phyloP scores from a whole-genome alignment of 73 alveolate genomes.

The Vitrella brassicaformis region DNA sequence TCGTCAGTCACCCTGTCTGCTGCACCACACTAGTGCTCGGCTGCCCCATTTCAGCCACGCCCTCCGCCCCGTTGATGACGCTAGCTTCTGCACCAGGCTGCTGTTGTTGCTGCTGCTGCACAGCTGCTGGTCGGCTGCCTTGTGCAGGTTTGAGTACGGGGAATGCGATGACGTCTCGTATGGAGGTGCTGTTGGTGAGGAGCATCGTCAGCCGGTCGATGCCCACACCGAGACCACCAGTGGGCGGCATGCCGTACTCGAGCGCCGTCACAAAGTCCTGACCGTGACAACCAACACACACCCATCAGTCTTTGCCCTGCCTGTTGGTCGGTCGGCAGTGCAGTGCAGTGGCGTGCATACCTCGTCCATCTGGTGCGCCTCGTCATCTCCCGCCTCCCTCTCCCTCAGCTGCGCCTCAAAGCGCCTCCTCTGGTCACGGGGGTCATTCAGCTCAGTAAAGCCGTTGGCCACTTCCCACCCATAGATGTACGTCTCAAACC shows the following conservation, averaged over 20 bases:
- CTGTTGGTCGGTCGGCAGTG: too few relatives aligned
- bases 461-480: constrained; percentile 85
- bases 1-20: too few relatives aligned
- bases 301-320: too few relatives aligned
- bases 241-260: constrained; percentile 94
- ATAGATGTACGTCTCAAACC: constrained; percentile 87
- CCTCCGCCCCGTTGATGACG: too few relatives aligned
- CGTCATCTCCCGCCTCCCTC: constrained; percentile 84
- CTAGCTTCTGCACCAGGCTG: too few relatives aligned
- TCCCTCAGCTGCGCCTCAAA: constrained; percentile 72
- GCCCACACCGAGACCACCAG: constrained; percentile 69
- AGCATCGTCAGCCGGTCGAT: not conserved
- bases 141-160: not conserved
- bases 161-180: constrained; percentile 1
- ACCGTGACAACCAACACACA: too few relatives aligned
- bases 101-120: too few relatives aligned
- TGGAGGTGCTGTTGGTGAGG: not conserved
- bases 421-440: constrained; percentile 70
- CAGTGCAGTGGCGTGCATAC: too few relatives aligned
- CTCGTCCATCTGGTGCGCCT: constrained; percentile 83
- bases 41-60: too few relatives aligned
- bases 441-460: constrained; percentile 93
- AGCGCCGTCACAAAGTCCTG: constrained; percentile 73
- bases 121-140: too few relatives aligned
- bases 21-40: too few relatives aligned